Evolutionary conservation across 2,329 filamentous ascomycete genomes (phyloP).

Genomic region (Hymenoscyphus repandus): DNA sequence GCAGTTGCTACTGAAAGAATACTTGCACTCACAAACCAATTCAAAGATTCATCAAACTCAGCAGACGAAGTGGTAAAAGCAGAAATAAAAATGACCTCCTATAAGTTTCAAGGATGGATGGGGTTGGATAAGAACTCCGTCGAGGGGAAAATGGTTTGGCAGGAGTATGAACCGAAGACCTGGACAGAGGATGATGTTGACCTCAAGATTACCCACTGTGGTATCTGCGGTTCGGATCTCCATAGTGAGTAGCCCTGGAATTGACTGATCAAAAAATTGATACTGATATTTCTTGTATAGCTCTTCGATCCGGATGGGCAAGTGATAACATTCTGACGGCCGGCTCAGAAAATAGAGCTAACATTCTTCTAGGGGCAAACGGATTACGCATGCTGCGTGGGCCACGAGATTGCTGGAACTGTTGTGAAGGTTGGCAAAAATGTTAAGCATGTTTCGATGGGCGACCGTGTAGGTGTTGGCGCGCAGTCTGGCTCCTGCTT

Average conservation of each 20-base stretch:
- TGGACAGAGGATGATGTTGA: slow-evolving; percentile 48
- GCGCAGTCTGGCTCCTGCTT: slow-evolving; percentile 46
- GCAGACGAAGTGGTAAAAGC: slow-evolving; percentile 16
- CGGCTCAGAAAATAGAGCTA: neutral
- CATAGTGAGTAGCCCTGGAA: slow-evolving; percentile 16
- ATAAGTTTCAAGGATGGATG: slow-evolving; percentile 36
- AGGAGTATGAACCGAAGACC: slow-evolving; percentile 40
- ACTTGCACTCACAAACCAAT: slow-evolving; percentile 22
- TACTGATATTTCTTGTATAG: too few relatives aligned
- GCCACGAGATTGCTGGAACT: slow-evolving; percentile 47
- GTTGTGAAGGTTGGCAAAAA: slow-evolving; percentile 41
- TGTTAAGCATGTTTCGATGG: slow-evolving; percentile 40
- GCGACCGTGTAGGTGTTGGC: slow-evolving; percentile 50
- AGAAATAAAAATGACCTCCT: slow-evolving; percentile 25
- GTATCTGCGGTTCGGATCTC: slow-evolving; percentile 40
- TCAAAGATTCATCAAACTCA: slow-evolving; percentile 20
- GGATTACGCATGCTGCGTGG: slow-evolving; percentile 38
- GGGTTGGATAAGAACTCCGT: slow-evolving; percentile 30
- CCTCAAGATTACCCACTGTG: slow-evolving; percentile 46
- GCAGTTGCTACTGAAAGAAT: slow-evolving; percentile 21
- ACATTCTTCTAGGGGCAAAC: slow-evolving; percentile 32
- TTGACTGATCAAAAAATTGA: too few relatives aligned
- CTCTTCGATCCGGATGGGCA: slow-evolving; percentile 30
- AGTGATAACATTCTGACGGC: neutral
- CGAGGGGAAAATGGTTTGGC: slow-evolving; percentile 33